Evolutionary conservation across 495 filamentous ascomycete species (phyloP).

Genomic region (Podospora sp.): DNA sequence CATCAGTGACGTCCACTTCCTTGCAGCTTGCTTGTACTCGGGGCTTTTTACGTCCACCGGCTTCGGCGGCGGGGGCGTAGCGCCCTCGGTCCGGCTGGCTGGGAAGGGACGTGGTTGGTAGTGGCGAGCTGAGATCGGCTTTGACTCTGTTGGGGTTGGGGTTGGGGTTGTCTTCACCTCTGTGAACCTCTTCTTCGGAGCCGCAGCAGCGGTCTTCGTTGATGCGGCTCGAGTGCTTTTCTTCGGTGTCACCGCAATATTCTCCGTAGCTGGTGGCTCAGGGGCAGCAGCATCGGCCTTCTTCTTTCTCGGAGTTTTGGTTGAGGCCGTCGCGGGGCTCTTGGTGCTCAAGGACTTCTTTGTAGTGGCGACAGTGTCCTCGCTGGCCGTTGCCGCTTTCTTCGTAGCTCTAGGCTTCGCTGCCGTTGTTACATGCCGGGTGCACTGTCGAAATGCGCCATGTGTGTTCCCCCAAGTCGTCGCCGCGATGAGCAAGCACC

Average conservation of each 20-base stretch:
- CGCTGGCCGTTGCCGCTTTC: background rate
- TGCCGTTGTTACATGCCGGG: slow-evolving; percentile 14
- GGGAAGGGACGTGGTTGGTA: background rate
- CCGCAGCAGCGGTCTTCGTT: slow-evolving; percentile 14
- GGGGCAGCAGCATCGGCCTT: background rate
- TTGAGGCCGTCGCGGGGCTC: background rate
- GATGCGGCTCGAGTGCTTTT: slow-evolving; percentile 19
- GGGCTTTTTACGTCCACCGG: slow-evolving; percentile 37
- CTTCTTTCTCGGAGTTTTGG: slow-evolving; percentile 17
- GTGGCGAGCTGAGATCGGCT: background rate
- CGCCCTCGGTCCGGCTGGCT: background rate
- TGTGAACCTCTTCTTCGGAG: slow-evolving; percentile 16
- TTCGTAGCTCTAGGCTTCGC: slow-evolving; percentile 18
- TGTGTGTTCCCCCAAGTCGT: background rate
- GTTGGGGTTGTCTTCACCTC: background rate
- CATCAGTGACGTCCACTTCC: slow-evolving; percentile 43
- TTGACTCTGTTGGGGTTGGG: background rate
- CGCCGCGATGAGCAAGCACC: background rate
- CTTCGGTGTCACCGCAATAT: background rate
- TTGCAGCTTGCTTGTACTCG: slow-evolving; percentile 44
- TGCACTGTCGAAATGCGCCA: background rate
- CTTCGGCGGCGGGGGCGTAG: slow-evolving; percentile 12
- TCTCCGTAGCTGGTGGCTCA: background rate
- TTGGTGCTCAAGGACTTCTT: slow-evolving; percentile 21
- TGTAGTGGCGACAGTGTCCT: background rate